A percentile compares a stretch with the other conserved stretches of the same genome.
These are phyloP conservation scores for Cercospora nicotianae DNA, from an alignment of 2,329 filamentous ascomycete genomes.

Conservation along the genomic window DNA sequence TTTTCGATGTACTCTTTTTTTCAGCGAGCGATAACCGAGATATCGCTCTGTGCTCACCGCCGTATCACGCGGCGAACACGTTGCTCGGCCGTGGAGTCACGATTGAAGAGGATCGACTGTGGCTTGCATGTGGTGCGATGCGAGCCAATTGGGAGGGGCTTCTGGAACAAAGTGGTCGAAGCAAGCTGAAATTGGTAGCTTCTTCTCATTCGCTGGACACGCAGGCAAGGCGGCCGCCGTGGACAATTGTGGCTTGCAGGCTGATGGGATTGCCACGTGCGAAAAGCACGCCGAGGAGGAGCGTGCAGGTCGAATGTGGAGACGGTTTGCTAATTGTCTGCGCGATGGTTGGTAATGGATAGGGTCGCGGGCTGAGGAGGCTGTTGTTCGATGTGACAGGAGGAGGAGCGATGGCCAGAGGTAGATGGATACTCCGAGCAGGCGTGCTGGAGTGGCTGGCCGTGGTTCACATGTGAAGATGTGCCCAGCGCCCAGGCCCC, in stretches of 20 bases:
- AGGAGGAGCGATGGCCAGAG: background rate
- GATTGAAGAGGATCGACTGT: background rate
- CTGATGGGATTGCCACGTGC: constrained; percentile 7
- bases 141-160: background rate
- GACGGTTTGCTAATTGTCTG: background rate
- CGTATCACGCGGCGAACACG: background rate
- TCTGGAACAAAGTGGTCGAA: constrained; percentile 5
- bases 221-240: background rate
- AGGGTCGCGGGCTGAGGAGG: background rate
- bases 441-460: background rate
- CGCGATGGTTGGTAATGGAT: background rate
- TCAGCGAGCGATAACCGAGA: background rate
- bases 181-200: constrained; percentile 1
- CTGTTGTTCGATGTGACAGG: background rate
- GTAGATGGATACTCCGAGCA: background rate
- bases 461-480: background rate
- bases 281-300: background rate
- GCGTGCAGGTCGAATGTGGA: constrained; percentile 3
- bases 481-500: background rate
- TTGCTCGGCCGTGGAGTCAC: background rate
- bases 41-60: background rate
- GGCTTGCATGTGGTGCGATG: constrained; percentile 3
- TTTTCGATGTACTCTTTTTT: background rate
- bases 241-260: constrained; percentile 8
- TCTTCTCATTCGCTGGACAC: background rate